Base-by-base conservation (phyloP, 2,329 filamentous ascomycete genomes). In the Ciborinia camelliae region DNA sequence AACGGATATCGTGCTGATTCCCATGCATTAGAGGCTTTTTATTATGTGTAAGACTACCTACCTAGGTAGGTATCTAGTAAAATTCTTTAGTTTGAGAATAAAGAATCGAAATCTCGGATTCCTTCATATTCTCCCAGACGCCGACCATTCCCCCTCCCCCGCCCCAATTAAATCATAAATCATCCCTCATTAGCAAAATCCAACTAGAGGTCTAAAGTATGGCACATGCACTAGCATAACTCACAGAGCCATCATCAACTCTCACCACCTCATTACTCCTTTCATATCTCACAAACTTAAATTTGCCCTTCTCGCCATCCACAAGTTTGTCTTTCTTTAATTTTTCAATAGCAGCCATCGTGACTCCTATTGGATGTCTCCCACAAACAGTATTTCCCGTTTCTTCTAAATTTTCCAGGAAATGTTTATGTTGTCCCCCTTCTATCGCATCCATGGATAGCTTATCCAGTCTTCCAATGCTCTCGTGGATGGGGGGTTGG, bases 321-420 rank as follows among this genome's bases (percentile, higher is more conserved):
- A 65, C 58, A 23, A n/a, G 6, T 7, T 41, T 48, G 1, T 62
- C 50, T 70, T 79, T 82, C 60, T 70, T 69, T 20, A 91, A 74
- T 57, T 81, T 78, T 78, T 97, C 93, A 66, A 98, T 77, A 0
- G 90, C 92, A 0, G 93, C 92, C 91, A 99, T 92, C 45, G 90
- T 84, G 4, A 98, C 89, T 0, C 95, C 93, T 71, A 99, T 98
- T 0, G 95, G 95, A 79, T 99, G 95, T 57, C 94, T 83, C 4
- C 95, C 95, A 73, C 95, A 99, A 0, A 99, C 91, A 0, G 95
- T 97, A 72, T 99, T 99, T 18, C 86, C 85, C 0, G 94, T 98
- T 43, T 84, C 78, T 61, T 81, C 77, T 26, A 99, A 77, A 48
- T 86, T 88, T 3, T 84, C 80, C 20, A 91, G 80, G 75, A 97